Evolutionary conservation across 2,329 filamentous ascomycete genomes (phyloP), one percentile per base, ranked within the genome.

Genomic region (Calonectria fujianensis): DNA sequence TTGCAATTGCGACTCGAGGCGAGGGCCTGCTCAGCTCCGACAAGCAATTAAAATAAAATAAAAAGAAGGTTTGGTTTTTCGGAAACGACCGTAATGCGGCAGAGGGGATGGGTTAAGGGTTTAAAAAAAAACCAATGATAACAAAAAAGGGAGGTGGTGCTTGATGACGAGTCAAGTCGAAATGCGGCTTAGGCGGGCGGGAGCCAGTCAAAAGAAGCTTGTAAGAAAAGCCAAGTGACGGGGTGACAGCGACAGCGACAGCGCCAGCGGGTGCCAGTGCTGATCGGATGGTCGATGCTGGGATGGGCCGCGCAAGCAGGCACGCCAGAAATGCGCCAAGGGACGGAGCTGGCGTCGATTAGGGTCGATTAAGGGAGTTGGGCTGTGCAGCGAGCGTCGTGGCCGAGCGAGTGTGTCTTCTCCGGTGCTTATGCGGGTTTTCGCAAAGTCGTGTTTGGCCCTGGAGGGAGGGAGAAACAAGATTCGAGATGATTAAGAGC

Each of bases 181-280:
- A 65, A 65, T 65, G 61, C 61, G 61, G 61, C 61, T 65, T 61
- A 48, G 61, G 61, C 39, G 61, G 24, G 61, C 61, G 61, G 61
- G 61, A 65, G 39, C 61, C 61, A 65, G 61, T 65, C 31, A 65
- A 65, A 48, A 65, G 61, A 65, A 65, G 61, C 61, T 65, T 65
- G 61, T 61, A 37, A 39, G 27, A 24, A 59, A 65, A 48, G 41
- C 61, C 39, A 48, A 65, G 61, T 6, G 61, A 65, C 61, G 61
- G 61, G 39, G 61, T 48, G 61, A 16, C 35, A 61, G 35, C 39
- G 57, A n/a, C 20, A 61, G 57, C 35, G 57, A 61, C 57, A 61
- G 57, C 20, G 41, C 2, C 41, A 48, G 57, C 20, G 24, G 24
- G 24, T 24, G 57, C 37, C 57, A 61, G 57, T 41, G 57, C 57